phyloP scores from a whole-genome alignment of 768 basidiomycete genomes.

The Clathrus columnatus region DNA sequence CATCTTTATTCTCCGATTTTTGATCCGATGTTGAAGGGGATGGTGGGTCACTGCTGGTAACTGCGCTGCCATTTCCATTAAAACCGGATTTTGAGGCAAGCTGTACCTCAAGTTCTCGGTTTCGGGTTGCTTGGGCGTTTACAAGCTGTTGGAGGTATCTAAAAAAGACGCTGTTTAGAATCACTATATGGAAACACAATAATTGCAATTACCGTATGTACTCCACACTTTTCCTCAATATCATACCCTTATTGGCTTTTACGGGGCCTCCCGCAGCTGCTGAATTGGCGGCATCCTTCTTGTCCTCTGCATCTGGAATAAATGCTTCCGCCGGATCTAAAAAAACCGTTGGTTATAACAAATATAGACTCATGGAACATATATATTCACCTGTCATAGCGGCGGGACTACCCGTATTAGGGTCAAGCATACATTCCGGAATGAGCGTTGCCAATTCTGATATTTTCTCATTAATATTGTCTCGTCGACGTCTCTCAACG shows the following conservation, averaged over 20 bases:
- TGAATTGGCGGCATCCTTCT: not conserved
- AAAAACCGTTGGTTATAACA: no score
- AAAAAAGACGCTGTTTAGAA: not conserved
- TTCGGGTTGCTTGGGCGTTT: slow-evolving; percentile 65
- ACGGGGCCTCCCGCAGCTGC: slow-evolving; percentile 34
- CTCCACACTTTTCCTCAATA: slow-evolving; percentile 74
- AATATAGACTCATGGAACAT: slow-evolving; percentile 6
- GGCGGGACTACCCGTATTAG: slow-evolving; percentile 26
- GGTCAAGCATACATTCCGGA: slow-evolving; percentile 76
- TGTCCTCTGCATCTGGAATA: not conserved
- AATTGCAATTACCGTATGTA: slow-evolving; percentile 41
- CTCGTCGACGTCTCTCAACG: slow-evolving; percentile 76
- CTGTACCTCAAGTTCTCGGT: slow-evolving; percentile 70
- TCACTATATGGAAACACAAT: not conserved
- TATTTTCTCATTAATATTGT: slow-evolving; percentile 96
- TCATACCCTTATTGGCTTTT: slow-evolving; percentile 95
- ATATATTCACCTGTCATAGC: not conserved
- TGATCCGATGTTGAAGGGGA: not conserved
- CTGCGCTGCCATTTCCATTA: not conserved
- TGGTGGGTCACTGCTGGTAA: not conserved
- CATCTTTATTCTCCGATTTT: not conserved
- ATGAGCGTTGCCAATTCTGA: slow-evolving; percentile 82
- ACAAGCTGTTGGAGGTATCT: slow-evolving; percentile 83
- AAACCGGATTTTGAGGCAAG: slow-evolving; percentile 34
- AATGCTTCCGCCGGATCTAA: not conserved